A percentile compares a stretch with the other conserved stretches of the same genome.
phyloP scores from a whole-genome alignment of 768 basidiomycete species.

The Pholiota microspora region DNA sequence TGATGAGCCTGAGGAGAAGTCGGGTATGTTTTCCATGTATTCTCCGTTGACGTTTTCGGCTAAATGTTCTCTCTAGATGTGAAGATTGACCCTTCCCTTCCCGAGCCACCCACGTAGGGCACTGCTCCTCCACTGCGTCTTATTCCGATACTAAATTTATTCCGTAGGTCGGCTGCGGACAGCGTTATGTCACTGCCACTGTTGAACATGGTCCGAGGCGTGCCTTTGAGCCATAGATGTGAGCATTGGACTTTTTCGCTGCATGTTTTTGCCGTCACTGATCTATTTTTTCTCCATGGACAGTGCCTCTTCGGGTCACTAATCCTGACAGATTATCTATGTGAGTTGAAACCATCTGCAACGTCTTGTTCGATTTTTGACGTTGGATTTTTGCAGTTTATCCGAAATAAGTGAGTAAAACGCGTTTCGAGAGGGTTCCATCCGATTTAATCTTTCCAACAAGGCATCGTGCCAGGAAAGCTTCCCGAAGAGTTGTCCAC shows the following conservation, averaged over 20 bases:
- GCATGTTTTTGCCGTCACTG: slow-evolving; percentile 2
- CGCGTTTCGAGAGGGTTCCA: background rate
- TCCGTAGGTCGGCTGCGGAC: slow-evolving; percentile 36
- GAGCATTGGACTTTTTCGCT: slow-evolving; percentile 11
- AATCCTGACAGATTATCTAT: slow-evolving; percentile 41
- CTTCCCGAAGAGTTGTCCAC: background rate
- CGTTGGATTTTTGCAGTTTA: slow-evolving; percentile 13
- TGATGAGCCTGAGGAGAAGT: slow-evolving; percentile 14
- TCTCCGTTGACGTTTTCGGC: background rate
- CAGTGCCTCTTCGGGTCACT: slow-evolving; percentile 38
- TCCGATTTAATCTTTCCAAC: background rate
- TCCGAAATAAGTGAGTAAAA: slow-evolving; percentile 20
- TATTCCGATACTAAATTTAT: slow-evolving; percentile 10
- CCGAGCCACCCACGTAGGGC: slow-evolving; percentile 27
- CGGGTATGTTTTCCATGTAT: slow-evolving; percentile 10
- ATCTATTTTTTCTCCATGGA: background rate
- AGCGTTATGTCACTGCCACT: slow-evolving; percentile 52
- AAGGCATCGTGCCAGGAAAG: slow-evolving; percentile 2
- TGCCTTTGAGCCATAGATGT: slow-evolving; percentile 47
- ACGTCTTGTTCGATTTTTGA: slow-evolving; percentile 8
- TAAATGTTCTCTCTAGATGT: background rate
- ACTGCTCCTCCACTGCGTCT: slow-evolving; percentile 5
- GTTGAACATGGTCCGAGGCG: slow-evolving; percentile 43
- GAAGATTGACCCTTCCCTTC: slow-evolving; percentile 12
- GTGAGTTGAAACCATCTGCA: slow-evolving; percentile 25